Evolutionary conservation across 2,329 filamentous ascomycete genomes (phyloP).

Genomic region (Xylaria sp.): DNA sequence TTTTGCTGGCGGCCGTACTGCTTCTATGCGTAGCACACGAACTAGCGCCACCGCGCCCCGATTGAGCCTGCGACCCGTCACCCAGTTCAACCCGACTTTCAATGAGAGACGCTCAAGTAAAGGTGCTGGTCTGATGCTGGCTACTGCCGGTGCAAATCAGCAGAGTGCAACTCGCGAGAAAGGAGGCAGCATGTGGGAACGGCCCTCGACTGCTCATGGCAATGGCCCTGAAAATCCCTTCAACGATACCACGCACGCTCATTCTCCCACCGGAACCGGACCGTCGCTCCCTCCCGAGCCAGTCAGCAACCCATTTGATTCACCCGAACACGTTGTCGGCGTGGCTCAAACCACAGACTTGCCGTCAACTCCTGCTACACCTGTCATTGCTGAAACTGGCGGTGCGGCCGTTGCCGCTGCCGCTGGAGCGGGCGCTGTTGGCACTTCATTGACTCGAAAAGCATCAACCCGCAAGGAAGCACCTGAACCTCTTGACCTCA

Average conservation of each 20-base stretch:
- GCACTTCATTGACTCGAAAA: constrained; percentile 56
- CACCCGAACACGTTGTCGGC: constrained; percentile 53
- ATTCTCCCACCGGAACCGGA: constrained; percentile 56
- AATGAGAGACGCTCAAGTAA: constrained; percentile 64
- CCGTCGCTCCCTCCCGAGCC: constrained; percentile 43
- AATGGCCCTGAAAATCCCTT: constrained; percentile 76
- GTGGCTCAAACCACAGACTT: constrained; percentile 52
- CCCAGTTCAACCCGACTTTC: constrained; percentile 81
- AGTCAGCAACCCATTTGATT: constrained; percentile 51
- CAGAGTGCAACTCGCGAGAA: constrained; percentile 47
- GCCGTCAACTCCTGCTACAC: constrained; percentile 46
- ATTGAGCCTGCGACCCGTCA: constrained; percentile 85
- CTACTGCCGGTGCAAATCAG: constrained; percentile 42
- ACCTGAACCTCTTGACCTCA: constrained; percentile 65
- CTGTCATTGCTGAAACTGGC: constrained; percentile 54
- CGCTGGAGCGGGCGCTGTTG: constrained; percentile 32
- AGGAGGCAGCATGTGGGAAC: constrained; percentile 59
- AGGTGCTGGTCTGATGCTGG: constrained; percentile 55
- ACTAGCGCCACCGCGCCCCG: constrained; percentile 74
- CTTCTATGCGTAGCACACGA: constrained; percentile 53
- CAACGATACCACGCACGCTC: constrained; percentile 63
- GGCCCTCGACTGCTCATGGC: constrained; percentile 57
- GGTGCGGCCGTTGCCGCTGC: constrained; percentile 53
- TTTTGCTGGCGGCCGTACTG: constrained; percentile 52
- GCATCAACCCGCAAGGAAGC: constrained; percentile 66